Evolutionary conservation across 148 eudicot genomes (phyloP).

Genomic region (Silene conica): DNA sequence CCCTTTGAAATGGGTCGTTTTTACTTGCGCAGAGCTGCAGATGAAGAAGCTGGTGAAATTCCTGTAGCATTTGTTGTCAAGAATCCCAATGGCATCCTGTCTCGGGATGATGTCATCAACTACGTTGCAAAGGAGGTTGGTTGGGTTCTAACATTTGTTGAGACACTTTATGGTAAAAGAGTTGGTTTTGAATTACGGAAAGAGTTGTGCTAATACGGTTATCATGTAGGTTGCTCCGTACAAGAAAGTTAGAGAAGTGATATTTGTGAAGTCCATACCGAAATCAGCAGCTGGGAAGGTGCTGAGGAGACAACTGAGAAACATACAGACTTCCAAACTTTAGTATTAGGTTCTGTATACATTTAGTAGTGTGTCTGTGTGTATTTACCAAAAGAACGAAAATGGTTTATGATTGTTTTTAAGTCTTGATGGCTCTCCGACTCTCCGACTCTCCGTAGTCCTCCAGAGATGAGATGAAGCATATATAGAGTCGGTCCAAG

Average conservation of each 20-base stretch:
- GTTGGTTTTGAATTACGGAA: background rate
- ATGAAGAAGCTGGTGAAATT: slow-evolving; percentile 75
- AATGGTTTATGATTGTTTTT: slow-evolving; percentile 1
- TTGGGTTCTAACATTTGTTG: slow-evolving; percentile 12
- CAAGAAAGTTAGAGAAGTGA: slow-evolving; percentile 71
- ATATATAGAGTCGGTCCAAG: too few relatives aligned
- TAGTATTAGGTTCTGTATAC: slow-evolving; percentile 16
- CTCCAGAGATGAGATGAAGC: too few relatives aligned
- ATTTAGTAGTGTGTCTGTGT: background rate
- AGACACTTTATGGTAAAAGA: too few relatives aligned
- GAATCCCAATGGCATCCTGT: slow-evolving; percentile 46
- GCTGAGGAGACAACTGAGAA: slow-evolving; percentile 43
- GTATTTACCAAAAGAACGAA: background rate
- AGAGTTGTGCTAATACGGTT: slow-evolving; percentile 1
- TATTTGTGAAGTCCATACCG: slow-evolving; percentile 45
- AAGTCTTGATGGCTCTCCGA: background rate
- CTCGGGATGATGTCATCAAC: slow-evolving; percentile 44
- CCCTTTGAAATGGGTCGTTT: background rate
- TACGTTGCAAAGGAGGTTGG: slow-evolving; percentile 81
- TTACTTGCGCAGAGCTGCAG: slow-evolving; percentile 41
- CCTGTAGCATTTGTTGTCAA: slow-evolving; percentile 84
- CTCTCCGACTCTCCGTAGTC: background rate
- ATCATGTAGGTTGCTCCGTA: slow-evolving; percentile 63
- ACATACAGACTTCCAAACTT: slow-evolving; percentile 34
- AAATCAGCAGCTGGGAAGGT: slow-evolving; percentile 62